These are phyloP conservation scores for Nothophoma quercina DNA, from an alignment of 2,329 filamentous ascomycete genomes.

Conservation along the genomic window DNA sequence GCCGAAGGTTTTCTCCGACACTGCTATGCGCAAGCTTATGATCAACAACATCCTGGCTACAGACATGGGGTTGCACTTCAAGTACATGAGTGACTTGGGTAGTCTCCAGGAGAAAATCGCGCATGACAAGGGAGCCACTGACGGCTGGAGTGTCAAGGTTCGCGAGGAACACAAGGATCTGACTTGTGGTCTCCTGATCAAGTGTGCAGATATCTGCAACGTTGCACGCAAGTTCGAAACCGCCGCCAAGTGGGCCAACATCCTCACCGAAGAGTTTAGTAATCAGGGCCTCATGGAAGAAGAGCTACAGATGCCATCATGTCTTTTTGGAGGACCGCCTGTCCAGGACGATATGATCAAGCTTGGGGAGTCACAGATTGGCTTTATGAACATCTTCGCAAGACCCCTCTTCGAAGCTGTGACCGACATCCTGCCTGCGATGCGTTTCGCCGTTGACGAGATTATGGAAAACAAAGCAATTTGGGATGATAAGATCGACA, in stretches of 20 bases:
- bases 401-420: slow-evolving; percentile 90
- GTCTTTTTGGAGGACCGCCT: slow-evolving; percentile 78
- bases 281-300: slow-evolving; percentile 91
- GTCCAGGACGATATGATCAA: slow-evolving; percentile 85
- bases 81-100: slow-evolving; percentile 91
- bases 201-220: slow-evolving; percentile 98
- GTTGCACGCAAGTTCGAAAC: slow-evolving; percentile 86
- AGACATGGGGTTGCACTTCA: slow-evolving; percentile 96
- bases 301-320: slow-evolving; percentile 85
- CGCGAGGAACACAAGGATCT: slow-evolving; percentile 79
- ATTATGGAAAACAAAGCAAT: slow-evolving; percentile 77
- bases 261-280: slow-evolving; percentile 94
- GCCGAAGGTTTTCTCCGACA: slow-evolving; percentile 81
- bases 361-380: slow-evolving; percentile 85
- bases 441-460: slow-evolving; percentile 85
- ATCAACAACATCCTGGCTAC: slow-evolving; percentile 98
- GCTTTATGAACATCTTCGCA: slow-evolving; percentile 97
- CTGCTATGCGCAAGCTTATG: slow-evolving; percentile 85
- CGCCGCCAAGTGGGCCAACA: slow-evolving; percentile 87
- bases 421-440: slow-evolving; percentile 81
- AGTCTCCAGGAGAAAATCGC: slow-evolving; percentile 80
- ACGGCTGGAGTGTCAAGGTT: slow-evolving; percentile 79
- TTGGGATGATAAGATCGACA: slow-evolving; percentile 73
- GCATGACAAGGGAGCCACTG: slow-evolving; percentile 67
- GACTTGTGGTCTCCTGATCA: slow-evolving; percentile 91